A percentile compares a stretch with the other conserved stretches of the same genome.
phyloP scores from a whole-genome alignment of 768 basidiomycete species.

The Leccinum ochraceum region DNA sequence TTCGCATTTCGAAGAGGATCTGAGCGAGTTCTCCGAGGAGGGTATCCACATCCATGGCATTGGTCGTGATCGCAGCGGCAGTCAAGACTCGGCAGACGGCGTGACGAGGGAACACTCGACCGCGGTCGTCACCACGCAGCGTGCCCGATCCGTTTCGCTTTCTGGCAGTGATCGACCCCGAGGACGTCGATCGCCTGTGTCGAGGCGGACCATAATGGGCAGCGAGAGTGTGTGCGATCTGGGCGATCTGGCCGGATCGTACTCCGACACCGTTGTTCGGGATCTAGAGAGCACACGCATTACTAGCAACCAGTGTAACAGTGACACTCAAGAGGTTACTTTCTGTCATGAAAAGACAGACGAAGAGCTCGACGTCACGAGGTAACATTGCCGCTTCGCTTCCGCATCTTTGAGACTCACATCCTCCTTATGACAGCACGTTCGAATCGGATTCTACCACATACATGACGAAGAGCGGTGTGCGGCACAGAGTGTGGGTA shows the following conservation, averaged over 20 bases:
- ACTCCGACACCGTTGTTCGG: background rate
- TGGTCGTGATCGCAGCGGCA: too few relatives aligned
- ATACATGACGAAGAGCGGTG: background rate
- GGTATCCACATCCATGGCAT: too few relatives aligned
- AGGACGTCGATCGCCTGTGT: background rate
- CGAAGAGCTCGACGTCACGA: background rate
- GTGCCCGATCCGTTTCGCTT: background rate
- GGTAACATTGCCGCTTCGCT: conserved; percentile 1
- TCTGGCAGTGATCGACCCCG: background rate
- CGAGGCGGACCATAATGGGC: background rate
- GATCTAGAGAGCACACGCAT: background rate
- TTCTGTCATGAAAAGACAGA: background rate
- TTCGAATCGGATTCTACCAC: background rate
- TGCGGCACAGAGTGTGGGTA: conserved; percentile 5
- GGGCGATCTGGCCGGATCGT: background rate
- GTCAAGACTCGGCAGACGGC: too few relatives aligned
- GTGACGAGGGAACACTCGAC: too few relatives aligned
- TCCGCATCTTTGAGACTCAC: background rate
- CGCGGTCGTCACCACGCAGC: too few relatives aligned
- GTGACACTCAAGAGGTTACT: background rate
- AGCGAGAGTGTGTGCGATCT: background rate
- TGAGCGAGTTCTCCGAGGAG: too few relatives aligned
- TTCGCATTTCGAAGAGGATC: too few relatives aligned
- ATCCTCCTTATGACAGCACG: background rate
- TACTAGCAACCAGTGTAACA: background rate